Base-by-base conservation (phyloP, 208 protist species). In the Acanthamoeba sp. region DNA sequence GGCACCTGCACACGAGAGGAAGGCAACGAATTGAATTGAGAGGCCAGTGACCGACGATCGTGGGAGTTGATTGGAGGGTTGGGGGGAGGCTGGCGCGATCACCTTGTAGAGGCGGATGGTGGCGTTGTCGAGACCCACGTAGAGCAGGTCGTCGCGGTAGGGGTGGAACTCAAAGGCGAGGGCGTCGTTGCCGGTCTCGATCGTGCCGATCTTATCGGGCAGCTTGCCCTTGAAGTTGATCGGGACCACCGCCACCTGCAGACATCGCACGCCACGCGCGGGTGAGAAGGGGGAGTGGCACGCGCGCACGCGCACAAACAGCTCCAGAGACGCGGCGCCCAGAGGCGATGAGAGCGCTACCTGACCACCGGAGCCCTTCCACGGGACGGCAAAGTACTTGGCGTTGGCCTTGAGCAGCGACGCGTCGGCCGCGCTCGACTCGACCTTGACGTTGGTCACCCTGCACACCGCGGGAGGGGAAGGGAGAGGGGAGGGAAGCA, bases 341-440 rank as follows among this genome's bases (percentile, higher is more conserved):
- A n/a, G n/a, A n/a, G n/a, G n/a, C n/a, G n/a, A n/a, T n/a, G n/a
- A n/a, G n/a, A n/a, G n/a, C n/a, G n/a, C 9, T 29, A 96, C 57
- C 52, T 94, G 95, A 29, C 95, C 95, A 82, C 95, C 95, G 45
- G 82, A 94, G 36, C 95, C 95, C 38, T 69, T 36, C 88, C 73
- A 96, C 32, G 96, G 95, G 18, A 97, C 87, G 20, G 95, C 95
- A 59, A 97, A 87, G 48, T 93, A 97, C 38, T 94, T 84, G 59
- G 84, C 45, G 62, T 97, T 97, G 14, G 80, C 94, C 20, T 88
- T 90, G 62, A 97, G 95, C 29, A 40, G 69, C 3, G 82, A 91
- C 24, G 94, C 78, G n/a, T 92, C 66, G 14, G 55, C 55, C 20
- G 64, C 38, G 45, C 48, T 93, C 32, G 57, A 73, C 34, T 91